Base-by-base conservation (phyloP, 306 rosid species). In the Vigna nakashimae region DNA sequence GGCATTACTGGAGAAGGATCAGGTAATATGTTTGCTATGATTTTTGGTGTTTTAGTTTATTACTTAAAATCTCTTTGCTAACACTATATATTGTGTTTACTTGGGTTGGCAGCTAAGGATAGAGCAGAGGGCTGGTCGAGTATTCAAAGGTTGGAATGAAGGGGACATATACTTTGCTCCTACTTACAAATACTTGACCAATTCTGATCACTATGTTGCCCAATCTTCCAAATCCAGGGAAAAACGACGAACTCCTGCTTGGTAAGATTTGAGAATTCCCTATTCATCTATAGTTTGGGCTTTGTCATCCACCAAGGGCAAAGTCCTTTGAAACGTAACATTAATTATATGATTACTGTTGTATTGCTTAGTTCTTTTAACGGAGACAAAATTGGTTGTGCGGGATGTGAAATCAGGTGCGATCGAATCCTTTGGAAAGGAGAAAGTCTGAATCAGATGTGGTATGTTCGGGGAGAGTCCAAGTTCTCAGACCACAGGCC, bases 401-500 rank as follows among this genome's bases (percentile, higher is more conserved):
- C 11, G 46, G 46, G 13, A 9, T 42, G 64, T 36, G 12, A 0
- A n/a, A 30, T 20, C 80, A 94, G 98, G 98, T 95, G 99, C 11
- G 99, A 95, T 74, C 76, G 99, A 84, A 92, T 95, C 28, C 79
- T 95, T 65, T 95, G 99, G 99, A 92, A 90, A 80, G 99, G 99
- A 7, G 89, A 92, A 58, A 92, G 91, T 4, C 70, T 95, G 15
- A 87, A 89, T 52, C 98, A 95, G 70, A 80, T 84, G 65, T 85
- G 91, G 84, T 95, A 95, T 57, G 87, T 81, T 26, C 51, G 99
- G 85, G 98, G 96, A 46, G 99, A 92, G 18, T 95, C 96, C 14
- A 92, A 83, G 75, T 95, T 95, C 87, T 95, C 99, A 20, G 99
- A 95, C 67, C 99, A 95, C 80, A 92, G 99, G 65, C 98, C 99